Percentiles rank a stretch among this genome's conserved stretches.
phyloP scores from a whole-genome alignment of 345 rosid genomes.

The Cochlearia excelsa region DNA sequence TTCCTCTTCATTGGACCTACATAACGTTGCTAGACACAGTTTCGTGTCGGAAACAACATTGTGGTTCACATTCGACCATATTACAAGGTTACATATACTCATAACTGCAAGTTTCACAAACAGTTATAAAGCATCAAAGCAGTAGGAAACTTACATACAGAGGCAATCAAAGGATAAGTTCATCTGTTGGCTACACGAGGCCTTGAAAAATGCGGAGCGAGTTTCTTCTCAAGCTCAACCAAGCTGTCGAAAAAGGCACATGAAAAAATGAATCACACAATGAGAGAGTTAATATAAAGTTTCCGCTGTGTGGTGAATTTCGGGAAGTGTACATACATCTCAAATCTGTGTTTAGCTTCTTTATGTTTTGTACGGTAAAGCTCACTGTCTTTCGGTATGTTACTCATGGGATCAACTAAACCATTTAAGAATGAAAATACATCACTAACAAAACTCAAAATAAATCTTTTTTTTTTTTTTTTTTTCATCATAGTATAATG shows the following conservation, averaged over 20 bases:
- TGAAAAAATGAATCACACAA: neutral
- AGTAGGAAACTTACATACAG: too few species aligned
- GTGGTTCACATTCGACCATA: too few species aligned
- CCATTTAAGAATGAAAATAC: neutral
- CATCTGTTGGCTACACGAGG: conserved; percentile 31
- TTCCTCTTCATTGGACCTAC: neutral
- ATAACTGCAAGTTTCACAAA: too few species aligned
- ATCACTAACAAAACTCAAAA: conserved; percentile 2
- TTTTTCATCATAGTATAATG: too few species aligned
- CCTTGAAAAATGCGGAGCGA: conserved; percentile 56
- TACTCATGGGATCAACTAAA: conserved; percentile 64
- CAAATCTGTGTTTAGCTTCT: conserved; percentile 73
- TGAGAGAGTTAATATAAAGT: neutral
- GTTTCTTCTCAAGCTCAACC: conserved; percentile 78
- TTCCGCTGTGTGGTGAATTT: neutral
- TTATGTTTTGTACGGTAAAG: conserved; percentile 59
- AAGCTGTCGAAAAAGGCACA: conserved; percentile 43
- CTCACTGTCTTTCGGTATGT: conserved; percentile 80
- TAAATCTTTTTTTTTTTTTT: too few species aligned
- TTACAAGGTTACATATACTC: too few species aligned
- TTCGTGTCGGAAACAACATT: too few species aligned
- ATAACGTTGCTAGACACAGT: neutral
- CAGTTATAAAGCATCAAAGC: too few species aligned
- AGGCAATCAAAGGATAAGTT: neutral
- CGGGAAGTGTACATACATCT: conserved; percentile 54